Percentiles rank a stretch among this genome's conserved stretches.
Evolutionary conservation across 495 filamentous ascomycete species (phyloP).

Genomic region (Daldinia caldariorum): DNA sequence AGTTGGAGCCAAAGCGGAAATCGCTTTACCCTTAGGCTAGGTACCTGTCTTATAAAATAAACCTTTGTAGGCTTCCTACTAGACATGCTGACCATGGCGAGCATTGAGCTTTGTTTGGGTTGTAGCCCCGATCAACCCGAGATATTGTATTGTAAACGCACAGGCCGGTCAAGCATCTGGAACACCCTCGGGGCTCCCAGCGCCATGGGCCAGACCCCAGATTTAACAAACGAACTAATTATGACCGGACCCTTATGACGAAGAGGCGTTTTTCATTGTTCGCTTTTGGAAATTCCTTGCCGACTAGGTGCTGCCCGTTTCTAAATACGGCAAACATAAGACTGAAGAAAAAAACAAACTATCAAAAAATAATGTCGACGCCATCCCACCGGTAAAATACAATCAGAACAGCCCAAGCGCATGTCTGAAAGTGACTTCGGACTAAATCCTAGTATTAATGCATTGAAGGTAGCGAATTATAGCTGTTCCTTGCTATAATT

Average conservation of each 20-base stretch:
- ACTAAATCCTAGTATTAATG: not conserved
- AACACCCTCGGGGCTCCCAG: conserved; percentile 35
- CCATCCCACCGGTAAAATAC: conserved; percentile 10
- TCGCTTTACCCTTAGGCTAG: not conserved
- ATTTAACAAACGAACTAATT: conserved; percentile 45
- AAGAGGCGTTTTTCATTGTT: conserved; percentile 26
- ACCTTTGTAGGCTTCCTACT: too few relatives aligned
- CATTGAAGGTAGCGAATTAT: conserved; percentile 22
- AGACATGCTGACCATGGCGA: too few relatives aligned
- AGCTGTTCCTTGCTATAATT: conserved; percentile 25
- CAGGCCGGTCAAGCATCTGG: conserved; percentile 38
- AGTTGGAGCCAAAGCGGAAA: conserved; percentile 5
- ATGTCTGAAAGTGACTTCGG: conserved; percentile 12
- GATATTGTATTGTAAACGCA: conserved; percentile 25
- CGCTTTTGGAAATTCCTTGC: conserved; percentile 3
- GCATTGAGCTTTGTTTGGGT: too few relatives aligned
- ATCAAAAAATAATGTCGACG: conserved; percentile 14
- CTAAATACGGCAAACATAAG: conserved; percentile 23
- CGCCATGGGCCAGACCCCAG: conserved; percentile 43
- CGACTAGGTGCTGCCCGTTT: not conserved
- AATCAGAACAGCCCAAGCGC: conserved; percentile 15
- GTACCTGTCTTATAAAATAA: too few relatives aligned
- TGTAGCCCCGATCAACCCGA: conserved; percentile 1
- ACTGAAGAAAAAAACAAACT: conserved; percentile 5
- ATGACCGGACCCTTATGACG: conserved; percentile 32